phyloP scores from a whole-genome alignment of 345 rosid genomes.

The Garcia nutans region DNA sequence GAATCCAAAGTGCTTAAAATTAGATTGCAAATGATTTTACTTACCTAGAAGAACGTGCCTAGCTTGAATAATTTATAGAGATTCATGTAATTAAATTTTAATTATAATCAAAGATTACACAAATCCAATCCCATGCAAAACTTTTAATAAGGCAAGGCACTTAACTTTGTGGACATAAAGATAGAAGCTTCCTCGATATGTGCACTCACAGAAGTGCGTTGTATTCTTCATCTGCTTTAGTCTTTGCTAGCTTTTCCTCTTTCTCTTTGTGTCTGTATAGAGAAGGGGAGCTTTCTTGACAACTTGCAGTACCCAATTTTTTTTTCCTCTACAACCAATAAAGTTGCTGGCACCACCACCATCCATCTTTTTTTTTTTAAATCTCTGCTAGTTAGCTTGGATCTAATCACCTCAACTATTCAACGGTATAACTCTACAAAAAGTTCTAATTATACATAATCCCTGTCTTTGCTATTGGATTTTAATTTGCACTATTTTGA shows the following conservation, averaged over 20 bases:
- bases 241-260: conserved; percentile 40
- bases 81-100: not conserved
- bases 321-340: conserved; percentile 46
- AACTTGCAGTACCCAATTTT: conserved; percentile 47
- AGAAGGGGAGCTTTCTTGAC: conserved; percentile 54
- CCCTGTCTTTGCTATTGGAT: too few relatives aligned
- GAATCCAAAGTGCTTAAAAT: conserved; percentile 26
- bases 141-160: conserved; percentile 11
- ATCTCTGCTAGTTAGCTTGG: too few relatives aligned
- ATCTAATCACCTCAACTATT: too few relatives aligned
- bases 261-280: conserved; percentile 21
- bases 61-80: too few relatives aligned
- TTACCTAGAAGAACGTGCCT: not conserved
- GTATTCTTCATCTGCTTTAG: conserved; percentile 38
- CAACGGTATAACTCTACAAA: too few relatives aligned
- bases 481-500: too few relatives aligned
- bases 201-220: conserved; percentile 51
- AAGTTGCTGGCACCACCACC: conserved; percentile 36
- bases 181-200: conserved; percentile 70
- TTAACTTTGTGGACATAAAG: conserved; percentile 37
- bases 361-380: conserved; percentile 2
- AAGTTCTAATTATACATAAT: too few relatives aligned
- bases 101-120: too few relatives aligned
- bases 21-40: conserved; percentile 4
- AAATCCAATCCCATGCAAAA: conserved; percentile 2